phyloP scores from a whole-genome alignment of 2,329 filamentous ascomycete species.

The Sporothrix globosa region DNA sequence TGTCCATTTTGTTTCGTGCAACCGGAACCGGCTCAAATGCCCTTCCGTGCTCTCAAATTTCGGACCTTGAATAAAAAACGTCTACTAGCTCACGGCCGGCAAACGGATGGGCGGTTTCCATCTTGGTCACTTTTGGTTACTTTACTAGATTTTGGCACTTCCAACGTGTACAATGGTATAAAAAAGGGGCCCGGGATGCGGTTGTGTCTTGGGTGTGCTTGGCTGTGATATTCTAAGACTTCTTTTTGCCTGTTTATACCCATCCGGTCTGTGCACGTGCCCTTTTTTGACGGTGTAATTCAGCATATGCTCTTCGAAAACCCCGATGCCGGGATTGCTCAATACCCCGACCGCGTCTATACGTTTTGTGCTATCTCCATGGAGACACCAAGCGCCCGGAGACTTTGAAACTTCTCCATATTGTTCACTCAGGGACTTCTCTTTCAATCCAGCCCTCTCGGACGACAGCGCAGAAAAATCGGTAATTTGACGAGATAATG shows the following conservation, averaged over 20 bases:
- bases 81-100: too few species aligned
- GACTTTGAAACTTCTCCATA: too few species aligned
- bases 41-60: not conserved
- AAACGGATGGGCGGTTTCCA: too few species aligned
- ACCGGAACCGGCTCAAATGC: not conserved
- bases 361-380: constrained; percentile 8
- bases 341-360: constrained; percentile 15
- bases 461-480: not conserved
- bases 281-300: not conserved
- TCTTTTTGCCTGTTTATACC: not conserved
- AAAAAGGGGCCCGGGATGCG: not conserved
- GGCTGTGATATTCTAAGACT: not conserved
- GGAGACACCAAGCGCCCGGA: constrained; percentile 17
- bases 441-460: not conserved
- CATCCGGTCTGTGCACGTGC: not conserved
- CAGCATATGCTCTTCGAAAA: not conserved
- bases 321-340: constrained; percentile 15
- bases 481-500: not conserved
- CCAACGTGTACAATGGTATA: too few species aligned
- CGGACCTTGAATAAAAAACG: too few species aligned
- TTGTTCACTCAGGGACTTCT: not conserved
- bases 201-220: not conserved
- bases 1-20: constrained; percentile 1
- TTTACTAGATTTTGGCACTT: too few species aligned
- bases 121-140: too few species aligned